phyloP scores from a whole-genome alignment of 2,329 filamentous ascomycete species.

The Orbilia quercus region DNA sequence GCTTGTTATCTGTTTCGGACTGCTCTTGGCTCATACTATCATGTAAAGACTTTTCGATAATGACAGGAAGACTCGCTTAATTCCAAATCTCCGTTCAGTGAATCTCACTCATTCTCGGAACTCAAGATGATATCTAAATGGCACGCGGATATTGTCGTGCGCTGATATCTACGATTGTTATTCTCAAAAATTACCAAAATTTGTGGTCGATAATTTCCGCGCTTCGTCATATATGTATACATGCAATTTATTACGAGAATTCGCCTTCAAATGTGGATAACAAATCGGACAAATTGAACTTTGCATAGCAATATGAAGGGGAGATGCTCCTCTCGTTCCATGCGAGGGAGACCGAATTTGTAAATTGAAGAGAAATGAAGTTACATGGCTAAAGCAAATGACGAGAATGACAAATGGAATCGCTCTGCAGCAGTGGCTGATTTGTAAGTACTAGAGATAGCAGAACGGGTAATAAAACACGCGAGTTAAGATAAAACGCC shows the following conservation, averaged over 20 bases:
- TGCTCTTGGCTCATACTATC: constrained; percentile 2
- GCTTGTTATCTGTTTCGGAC: neutral
- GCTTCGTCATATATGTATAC: no score
- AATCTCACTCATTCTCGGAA: neutral
- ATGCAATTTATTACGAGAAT: no score
- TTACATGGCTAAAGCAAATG: neutral
- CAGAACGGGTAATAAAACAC: constrained; percentile 3
- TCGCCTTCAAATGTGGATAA: no score
- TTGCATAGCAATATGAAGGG: neutral
- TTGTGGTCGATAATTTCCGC: no score
- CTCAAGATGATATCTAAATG: no score
- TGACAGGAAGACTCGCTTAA: constrained; percentile 1
- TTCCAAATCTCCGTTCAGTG: neutral
- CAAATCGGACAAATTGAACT: neutral
- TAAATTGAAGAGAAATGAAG: neutral
- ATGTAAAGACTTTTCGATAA: constrained; percentile 18
- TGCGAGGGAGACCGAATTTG: constrained; percentile 16
- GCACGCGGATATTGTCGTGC: no score
- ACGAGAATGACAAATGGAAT: constrained; percentile 8
- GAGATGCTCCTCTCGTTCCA: constrained; percentile 13
- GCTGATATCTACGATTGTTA: no score
- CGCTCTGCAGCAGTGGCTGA: constrained; percentile 3
- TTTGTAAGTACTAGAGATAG: neutral
- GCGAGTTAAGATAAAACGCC: constrained; percentile 4
- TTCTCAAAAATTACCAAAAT: no score